Base-by-base conservation (phyloP, 208 protist genomes). In the Vickermania spadyakhi region DNA sequence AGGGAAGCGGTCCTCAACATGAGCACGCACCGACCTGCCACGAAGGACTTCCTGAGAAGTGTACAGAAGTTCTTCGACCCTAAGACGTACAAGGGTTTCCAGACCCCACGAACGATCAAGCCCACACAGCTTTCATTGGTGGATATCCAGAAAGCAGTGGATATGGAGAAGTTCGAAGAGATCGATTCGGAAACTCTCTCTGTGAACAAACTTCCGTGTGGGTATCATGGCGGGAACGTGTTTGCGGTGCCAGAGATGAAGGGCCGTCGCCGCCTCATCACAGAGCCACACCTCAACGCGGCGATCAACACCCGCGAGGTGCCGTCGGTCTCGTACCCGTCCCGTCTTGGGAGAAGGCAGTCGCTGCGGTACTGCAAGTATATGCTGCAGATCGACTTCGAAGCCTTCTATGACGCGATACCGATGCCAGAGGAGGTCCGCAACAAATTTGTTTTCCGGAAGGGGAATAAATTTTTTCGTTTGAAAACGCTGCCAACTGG, bases 351-450 rank as follows among this genome's bases (percentile, higher is more conserved):
- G 5, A 55, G 13, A 26, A 55, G 51, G 25, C 11, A 55, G 25
- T 55, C 51, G 5, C 51, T 55, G 5, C 13, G 51, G 21, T 23
- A 27, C 13, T 5, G 11, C 11, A 55, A 55, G 51, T 55, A 55
- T 23, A 55, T 55, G 51, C 21, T 55, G 25, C 51, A 55, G 7
- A 5, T 55, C 11, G 51, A 55, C 21, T 55, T 55, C 51, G 51
- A 55, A 55, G 51, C 51, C 5, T 55, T 5, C n/a, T n/a, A 55
- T 55, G 51, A 55, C 21, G 13, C 51, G n/a, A 27, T 55, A 13
- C 51, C 51, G 4, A 22, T 59, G 21, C 51, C 51, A 7, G 51
- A 55, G 21, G 5, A 11, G 7, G 5, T 27, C 11, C 21, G 51
- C 13, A 55, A 27, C 51, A 5, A 27, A 28, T 55, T 55, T 55